Evolutionary conservation across 2,329 filamentous ascomycete species (phyloP), one percentile per base, ranked within the genome.

Genomic region (Diaporthe sp.): DNA sequence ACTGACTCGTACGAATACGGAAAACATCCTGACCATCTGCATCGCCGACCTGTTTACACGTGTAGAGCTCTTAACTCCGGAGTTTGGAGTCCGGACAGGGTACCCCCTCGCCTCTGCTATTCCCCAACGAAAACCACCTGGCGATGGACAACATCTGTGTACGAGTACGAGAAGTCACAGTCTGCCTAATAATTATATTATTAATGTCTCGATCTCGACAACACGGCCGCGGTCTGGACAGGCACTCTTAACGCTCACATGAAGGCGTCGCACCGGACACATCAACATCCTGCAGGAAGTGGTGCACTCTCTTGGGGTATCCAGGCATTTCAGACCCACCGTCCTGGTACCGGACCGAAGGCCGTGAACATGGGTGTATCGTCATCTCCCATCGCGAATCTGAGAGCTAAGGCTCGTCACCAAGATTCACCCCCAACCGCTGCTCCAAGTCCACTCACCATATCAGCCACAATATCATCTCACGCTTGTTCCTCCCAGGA

Each of bases 331-430:
- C 31, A 55, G 65, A 42, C 49, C 65, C 65, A 42, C 65, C 34
- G 65, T 55, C 51, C 46, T 68, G 65, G 31, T 68, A 68, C 44
- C 65, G 31, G 31, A 37, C 46, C 46, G 46, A 53, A 22, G 65
- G 49, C 22, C 46, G 4, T 39, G 65, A 31, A 46, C 62, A 53
- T 68, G 62, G 44, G 62, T 68, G 46, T 8, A 51, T 68, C 44
- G 31, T 37, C 44, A 51, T 51, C 31, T 68, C 31, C 62, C 34
- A 68, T 68, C 46, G 65, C 46, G 65, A 68, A 68, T 68, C 65
- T 68, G 46, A 53, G 65, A 68, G 65, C 65, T 55, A 69, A 69
- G 65, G 31, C 49, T 69, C 46, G 65, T 69, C 49, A 55, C 65
- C 65, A 55, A 69, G 49, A 55, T 69, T 53, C n/a, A 19, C 31